These are phyloP conservation scores for Paulownia fortunei DNA, from an alignment of 257 asterid genomes.

Conservation along the genomic window DNA sequence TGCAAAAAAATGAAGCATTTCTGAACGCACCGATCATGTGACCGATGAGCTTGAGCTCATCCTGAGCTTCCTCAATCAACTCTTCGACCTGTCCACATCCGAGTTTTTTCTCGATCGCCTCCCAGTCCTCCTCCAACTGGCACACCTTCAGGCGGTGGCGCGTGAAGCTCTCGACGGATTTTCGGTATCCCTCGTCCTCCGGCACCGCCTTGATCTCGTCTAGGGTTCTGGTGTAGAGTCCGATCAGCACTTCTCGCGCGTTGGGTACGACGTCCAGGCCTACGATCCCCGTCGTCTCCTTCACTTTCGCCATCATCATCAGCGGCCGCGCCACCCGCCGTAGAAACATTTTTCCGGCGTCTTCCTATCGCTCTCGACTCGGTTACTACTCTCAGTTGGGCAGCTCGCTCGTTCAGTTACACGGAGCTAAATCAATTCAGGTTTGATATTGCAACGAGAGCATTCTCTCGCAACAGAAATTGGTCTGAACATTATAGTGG, in stretches of 20 bases:
- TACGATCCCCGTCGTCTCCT: constrained; percentile 95
- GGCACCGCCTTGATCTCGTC: constrained; percentile 92
- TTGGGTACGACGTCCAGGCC: constrained; percentile 94
- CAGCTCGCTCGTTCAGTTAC: neutral
- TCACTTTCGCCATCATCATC: constrained; percentile 84
- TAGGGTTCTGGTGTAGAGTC: constrained; percentile 81
- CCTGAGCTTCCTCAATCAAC: constrained; percentile 90
- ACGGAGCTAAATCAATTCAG: neutral
- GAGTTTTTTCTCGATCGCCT: constrained; percentile 72
- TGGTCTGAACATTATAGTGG: neutral
- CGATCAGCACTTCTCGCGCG: constrained; percentile 83
- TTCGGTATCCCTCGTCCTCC: constrained; percentile 88
- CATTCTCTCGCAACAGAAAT: neutral
- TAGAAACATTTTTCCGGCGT: constrained; percentile 63
- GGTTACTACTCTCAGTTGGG: neutral
- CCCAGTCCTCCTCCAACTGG: constrained; percentile 89
- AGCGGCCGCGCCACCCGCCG: constrained; percentile 80
- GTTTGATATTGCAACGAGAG: neutral
- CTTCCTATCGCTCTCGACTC: neutral
- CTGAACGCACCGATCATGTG: constrained; percentile 71
- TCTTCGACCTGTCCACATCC: constrained; percentile 98
- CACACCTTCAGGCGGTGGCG: constrained; percentile 81
- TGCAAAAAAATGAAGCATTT: neutral
- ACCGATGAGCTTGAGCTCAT: constrained; percentile 91
- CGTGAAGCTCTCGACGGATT: constrained; percentile 94